phyloP scores from a whole-genome alignment of 306 rosid genomes.

The Lithocarpus polystachyus region DNA sequence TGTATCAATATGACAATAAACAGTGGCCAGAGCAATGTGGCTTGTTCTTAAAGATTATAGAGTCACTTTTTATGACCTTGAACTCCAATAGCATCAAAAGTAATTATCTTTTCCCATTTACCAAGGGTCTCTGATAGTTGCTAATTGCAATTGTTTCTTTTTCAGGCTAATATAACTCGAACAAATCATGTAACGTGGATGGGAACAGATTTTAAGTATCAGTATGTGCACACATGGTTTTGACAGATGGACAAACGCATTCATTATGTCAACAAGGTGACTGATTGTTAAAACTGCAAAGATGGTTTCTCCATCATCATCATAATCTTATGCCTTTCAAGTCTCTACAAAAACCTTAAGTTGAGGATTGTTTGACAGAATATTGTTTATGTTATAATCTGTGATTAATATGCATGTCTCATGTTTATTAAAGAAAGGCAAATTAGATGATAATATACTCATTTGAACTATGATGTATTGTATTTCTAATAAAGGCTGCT shows the following conservation, averaged over 20 bases:
- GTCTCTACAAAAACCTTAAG: background rate
- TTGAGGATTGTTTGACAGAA: background rate
- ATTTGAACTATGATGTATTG: background rate
- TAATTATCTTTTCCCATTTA: slow-evolving; percentile 5
- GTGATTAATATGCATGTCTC: background rate
- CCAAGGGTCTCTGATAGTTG: slow-evolving; percentile 19
- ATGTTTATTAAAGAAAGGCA: background rate
- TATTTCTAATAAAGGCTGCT: background rate
- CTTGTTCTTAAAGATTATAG: background rate
- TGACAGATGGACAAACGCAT: slow-evolving; percentile 87
- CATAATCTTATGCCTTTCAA: background rate
- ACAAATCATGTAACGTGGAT: slow-evolving; percentile 97
- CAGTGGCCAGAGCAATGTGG: background rate
- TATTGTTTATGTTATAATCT: background rate
- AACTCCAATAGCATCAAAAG: slow-evolving; percentile 1
- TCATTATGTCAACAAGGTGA: slow-evolving; percentile 84
- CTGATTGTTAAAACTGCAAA: background rate
- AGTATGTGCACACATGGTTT: slow-evolving; percentile 83
- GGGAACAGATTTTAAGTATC: slow-evolving; percentile 98
- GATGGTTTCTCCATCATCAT: background rate
- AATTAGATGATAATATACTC: background rate
- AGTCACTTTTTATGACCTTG: slow-evolving; percentile 15
- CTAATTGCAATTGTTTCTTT: slow-evolving; percentile 26
- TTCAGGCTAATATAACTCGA: slow-evolving; percentile 87
- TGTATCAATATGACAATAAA: background rate